phyloP scores from a whole-genome alignment of 192 early-diverging fungal species.

The Linnemannia hyalina region DNA sequence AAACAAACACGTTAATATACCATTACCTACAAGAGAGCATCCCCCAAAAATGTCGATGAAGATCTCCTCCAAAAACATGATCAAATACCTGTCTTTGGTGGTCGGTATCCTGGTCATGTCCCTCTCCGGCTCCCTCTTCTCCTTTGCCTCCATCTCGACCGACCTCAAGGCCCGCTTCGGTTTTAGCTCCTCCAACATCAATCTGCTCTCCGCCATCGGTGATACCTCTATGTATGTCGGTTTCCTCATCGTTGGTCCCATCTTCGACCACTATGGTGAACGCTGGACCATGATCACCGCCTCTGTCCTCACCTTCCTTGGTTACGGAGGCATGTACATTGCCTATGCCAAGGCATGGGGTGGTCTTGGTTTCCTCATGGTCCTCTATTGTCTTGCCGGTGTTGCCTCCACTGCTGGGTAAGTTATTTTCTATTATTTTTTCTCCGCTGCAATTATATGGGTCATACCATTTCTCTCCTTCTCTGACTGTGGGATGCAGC shows the following conservation, averaged over 20 bases:
- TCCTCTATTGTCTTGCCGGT: slow-evolving; percentile 52
- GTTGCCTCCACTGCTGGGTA: slow-evolving; percentile 55
- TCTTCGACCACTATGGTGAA: slow-evolving; percentile 53
- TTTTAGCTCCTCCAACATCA: slow-evolving; percentile 52
- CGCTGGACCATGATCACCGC: slow-evolving; percentile 49
- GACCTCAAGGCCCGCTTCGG: slow-evolving; percentile 54
- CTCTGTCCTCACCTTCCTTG: slow-evolving; percentile 38
- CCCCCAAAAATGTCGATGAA: slow-evolving; percentile 8
- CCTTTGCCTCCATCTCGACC: slow-evolving; percentile 47
- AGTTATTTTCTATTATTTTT: slow-evolving; percentile 9
- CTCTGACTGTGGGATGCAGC: not conserved
- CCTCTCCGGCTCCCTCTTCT: slow-evolving; percentile 51
- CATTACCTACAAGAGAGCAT: not conserved
- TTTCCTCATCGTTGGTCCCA: slow-evolving; percentile 53
- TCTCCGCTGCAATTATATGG: not conserved
- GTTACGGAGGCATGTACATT: slow-evolving; percentile 56
- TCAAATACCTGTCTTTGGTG: slow-evolving; percentile 35
- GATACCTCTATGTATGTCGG: slow-evolving; percentile 56
- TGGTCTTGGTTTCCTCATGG: slow-evolving; percentile 53
- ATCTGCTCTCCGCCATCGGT: slow-evolving; percentile 48
- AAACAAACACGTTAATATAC: not conserved
- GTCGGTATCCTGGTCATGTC: slow-evolving; percentile 52
- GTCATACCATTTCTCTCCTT: not conserved
- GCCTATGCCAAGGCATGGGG: slow-evolving; percentile 58
- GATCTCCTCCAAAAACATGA: slow-evolving; percentile 3